Base-by-base conservation (phyloP, 176 grass and related monocot species). In the Zoysia pacifica region DNA sequence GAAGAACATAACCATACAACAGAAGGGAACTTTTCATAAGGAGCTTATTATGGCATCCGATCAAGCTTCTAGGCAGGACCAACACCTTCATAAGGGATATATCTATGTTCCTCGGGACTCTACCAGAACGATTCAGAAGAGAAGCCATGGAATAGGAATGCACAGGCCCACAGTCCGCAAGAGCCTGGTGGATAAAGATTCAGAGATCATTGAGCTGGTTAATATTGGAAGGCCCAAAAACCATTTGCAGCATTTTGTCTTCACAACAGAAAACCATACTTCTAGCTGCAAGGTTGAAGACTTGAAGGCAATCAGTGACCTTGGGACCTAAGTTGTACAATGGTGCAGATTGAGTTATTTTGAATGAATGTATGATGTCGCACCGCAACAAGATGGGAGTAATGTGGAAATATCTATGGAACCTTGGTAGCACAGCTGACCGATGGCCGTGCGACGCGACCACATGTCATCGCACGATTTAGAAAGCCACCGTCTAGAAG, bases 1-100 rank as follows among this genome's bases (percentile, higher is more conserved):
- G 18, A 48, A 70, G 45, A 47, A 74, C 56, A 65, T 83, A 51
- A 35, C 85, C 68, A 87, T 90, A 66, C 80, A 92, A 78, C 87
- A 87, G 79, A 83, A 36, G 36, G 91, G 93, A 77, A 79, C 87
- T 6, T 93, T 97, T 75, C 91, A 90, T 51, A 93, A 93, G 76
- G 94, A 97, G 84, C 72, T 91, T 60, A 76, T 93, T 63, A 95
- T 99, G 93, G 93, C 90, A 65, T 99, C 93, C 62, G 97, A 95
- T 79, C 93, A 99, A 88, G 93, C 97, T 36, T 89, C 82, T 46
- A 92, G 85, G 28, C 93, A 95, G 75, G 96, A 96, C 62, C 97
- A 99, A 78, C 80, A 88, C 55, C 97, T 95, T 78, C 93, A 93
- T 13, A 93, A 93, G 62, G 97, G 97, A 66, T 99, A 91, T 62